Evolutionary conservation across 176 grass and related monocot species (phyloP), one percentile per base, ranked within the genome.

Genomic region (Elymus sibiricus): DNA sequence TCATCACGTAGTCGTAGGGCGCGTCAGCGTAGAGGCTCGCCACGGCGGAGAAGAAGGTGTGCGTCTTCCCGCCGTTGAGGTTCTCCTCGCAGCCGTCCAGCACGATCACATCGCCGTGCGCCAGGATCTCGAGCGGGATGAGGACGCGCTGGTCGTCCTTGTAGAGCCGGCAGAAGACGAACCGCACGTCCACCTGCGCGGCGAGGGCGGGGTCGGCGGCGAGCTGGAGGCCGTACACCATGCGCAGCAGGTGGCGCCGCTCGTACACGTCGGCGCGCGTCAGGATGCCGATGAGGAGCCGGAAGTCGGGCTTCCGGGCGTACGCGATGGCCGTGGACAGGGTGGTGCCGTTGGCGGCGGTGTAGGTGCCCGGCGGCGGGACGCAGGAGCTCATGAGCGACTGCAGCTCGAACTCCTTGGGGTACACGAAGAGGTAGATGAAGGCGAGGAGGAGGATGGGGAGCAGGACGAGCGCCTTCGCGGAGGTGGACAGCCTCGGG

Each of bases 1-100:
- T 95, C 87, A 95, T 93, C 69, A 93, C 93, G 88, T 88, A 95
- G 85, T 95, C 93, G 85, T 95, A 95, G 0, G 88, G 90, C 35
- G 81, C 90, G 79, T 88, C 93, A 64, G 56, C 70, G 76, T 34
- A 94, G 14, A 94, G 75, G 7, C 0, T 0, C 1, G 93, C 84
- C 74, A 65, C 90, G 3, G 85, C 22, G 2, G 66, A 67, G 85
- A 94, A 87, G 81, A 87, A 94, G 22, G 93, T 90, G 90, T 92
- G 87, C 6, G 93, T 90, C 93, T 95, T 95, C 1, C 90, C 93
- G 71, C 82, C 86, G 62, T 95, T 87, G 78, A 95, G 91, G 86
- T 92, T 95, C 82, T 95, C 93, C 58, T 86, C 88, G 87, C 93
- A 94, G 0, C 69, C 86, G 73, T 94, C 90, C 47, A 94, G 82